These are phyloP conservation scores for Alternaria tenuissima DNA, from an alignment of 2,329 filamentous ascomycete genomes.

Conservation along the genomic window DNA sequence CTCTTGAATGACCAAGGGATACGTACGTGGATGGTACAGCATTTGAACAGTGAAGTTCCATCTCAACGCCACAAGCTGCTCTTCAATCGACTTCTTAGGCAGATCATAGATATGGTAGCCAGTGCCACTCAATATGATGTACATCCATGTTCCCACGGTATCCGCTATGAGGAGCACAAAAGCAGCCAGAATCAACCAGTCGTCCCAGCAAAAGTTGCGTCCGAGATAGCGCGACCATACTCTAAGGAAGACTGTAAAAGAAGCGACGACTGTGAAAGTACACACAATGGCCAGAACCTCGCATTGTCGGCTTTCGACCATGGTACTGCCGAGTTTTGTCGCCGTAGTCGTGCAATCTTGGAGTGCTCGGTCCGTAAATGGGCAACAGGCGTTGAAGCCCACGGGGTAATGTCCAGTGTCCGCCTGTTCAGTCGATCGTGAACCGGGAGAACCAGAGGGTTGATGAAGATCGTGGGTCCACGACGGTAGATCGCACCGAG, in stretches of 20 bases:
- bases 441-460: conserved; percentile 1
- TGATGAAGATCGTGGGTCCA: conserved; percentile 14
- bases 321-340: conserved; percentile 9
- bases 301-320: conserved; percentile 41
- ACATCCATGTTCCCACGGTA: conserved; percentile 36
- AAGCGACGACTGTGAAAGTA: conserved; percentile 39
- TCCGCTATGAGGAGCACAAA: conserved; percentile 35
- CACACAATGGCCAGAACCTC: conserved; percentile 37
- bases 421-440: background rate
- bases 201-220: conserved; percentile 46
- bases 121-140: conserved; percentile 42
- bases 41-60: conserved; percentile 51
- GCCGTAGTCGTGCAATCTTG: conserved; percentile 2
- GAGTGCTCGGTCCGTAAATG: background rate
- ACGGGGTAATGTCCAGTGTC: background rate
- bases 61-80: conserved; percentile 37
- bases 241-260: conserved; percentile 38
- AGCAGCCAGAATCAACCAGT: conserved; percentile 41
- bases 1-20: background rate
- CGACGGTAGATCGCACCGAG: conserved; percentile 4
- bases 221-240: conserved; percentile 40
- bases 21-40: conserved; percentile 46
- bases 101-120: conserved; percentile 45
- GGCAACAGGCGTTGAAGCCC: background rate
- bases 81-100: conserved; percentile 37